Conservation (phyloP, 2,329 filamentous ascomycete species). For the Dryadomyces quercus-mongolicae region DNA sequence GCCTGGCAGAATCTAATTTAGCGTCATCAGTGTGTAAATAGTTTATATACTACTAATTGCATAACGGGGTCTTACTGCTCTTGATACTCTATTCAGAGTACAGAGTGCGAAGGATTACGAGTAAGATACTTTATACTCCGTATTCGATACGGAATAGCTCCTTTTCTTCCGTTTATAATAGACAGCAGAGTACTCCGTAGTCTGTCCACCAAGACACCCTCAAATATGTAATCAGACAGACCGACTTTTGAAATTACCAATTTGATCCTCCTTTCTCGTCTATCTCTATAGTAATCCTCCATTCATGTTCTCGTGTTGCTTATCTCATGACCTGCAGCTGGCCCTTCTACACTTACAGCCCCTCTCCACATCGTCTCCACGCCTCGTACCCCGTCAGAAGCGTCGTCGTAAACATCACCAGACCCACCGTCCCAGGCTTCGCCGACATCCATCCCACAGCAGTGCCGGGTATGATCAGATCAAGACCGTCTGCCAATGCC, state of each 20-base stretch:
- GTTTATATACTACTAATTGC: neutral
- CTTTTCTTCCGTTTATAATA: too few relatives aligned
- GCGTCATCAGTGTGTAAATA: neutral
- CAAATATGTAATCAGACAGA: too few relatives aligned
- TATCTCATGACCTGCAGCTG: neutral
- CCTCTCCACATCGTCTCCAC: constrained; percentile 34
- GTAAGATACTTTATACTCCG: too few relatives aligned
- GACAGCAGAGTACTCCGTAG: too few relatives aligned
- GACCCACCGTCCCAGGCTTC: constrained; percentile 38
- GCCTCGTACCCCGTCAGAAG: constrained; percentile 46
- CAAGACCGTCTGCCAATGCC: constrained; percentile 44
- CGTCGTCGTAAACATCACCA: constrained; percentile 49
- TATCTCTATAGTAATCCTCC: neutral
- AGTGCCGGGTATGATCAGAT: constrained; percentile 49
- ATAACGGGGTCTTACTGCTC: neutral
- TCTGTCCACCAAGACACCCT: too few relatives aligned
- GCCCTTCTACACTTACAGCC: neutral
- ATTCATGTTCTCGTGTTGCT: neutral
- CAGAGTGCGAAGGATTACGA: too few relatives aligned
- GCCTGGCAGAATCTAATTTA: constrained; percentile 1
- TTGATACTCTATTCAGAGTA: too few relatives aligned
- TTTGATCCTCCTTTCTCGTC: too few relatives aligned
- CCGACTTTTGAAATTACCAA: too few relatives aligned
- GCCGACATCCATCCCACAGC: constrained; percentile 48
- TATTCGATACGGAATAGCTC: too few relatives aligned